Percentiles rank a stretch among this genome's conserved stretches.
Evolutionary conservation across 345 rosid species (phyloP).

Genomic region (Acer negundo): DNA sequence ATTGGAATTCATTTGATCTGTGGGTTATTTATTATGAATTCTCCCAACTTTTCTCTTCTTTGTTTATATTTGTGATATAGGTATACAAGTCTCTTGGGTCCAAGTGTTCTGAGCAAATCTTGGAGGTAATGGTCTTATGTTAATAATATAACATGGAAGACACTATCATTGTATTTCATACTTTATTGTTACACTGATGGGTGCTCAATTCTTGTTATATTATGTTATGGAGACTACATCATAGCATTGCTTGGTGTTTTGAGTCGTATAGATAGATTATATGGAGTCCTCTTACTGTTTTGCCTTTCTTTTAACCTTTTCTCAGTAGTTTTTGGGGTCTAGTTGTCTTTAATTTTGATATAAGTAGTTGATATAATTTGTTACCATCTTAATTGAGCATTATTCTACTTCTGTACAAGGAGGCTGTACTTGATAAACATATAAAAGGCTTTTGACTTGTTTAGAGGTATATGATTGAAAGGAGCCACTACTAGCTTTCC

Average conservation of each 20-base stretch:
- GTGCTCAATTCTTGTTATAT: background rate
- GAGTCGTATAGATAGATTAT: too few species aligned
- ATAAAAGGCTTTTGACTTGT: too few species aligned
- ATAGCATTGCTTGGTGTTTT: too few species aligned
- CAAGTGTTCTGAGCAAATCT: constrained; percentile 60
- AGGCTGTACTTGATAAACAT: too few species aligned
- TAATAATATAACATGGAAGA: background rate
- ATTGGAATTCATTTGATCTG: background rate
- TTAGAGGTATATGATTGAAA: too few species aligned
- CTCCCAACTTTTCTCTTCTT: background rate
- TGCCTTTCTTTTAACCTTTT: background rate
- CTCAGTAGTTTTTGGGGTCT: background rate
- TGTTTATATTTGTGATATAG: constrained; percentile 33
- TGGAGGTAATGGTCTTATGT: constrained; percentile 54
- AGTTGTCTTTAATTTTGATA: too few species aligned
- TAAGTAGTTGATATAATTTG: background rate
- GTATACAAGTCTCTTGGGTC: constrained; percentile 82
- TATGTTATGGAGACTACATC: too few species aligned
- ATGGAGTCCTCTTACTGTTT: too few species aligned
- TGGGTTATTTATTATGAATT: background rate
- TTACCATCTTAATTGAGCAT: background rate
- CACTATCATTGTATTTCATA: background rate
- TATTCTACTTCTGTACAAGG: background rate
- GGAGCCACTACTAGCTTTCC: too few species aligned
- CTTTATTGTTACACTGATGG: background rate